Conservation (phyloP, 2,329 filamentous ascomycete species). For the Tricladium varicosporioides region DNA sequence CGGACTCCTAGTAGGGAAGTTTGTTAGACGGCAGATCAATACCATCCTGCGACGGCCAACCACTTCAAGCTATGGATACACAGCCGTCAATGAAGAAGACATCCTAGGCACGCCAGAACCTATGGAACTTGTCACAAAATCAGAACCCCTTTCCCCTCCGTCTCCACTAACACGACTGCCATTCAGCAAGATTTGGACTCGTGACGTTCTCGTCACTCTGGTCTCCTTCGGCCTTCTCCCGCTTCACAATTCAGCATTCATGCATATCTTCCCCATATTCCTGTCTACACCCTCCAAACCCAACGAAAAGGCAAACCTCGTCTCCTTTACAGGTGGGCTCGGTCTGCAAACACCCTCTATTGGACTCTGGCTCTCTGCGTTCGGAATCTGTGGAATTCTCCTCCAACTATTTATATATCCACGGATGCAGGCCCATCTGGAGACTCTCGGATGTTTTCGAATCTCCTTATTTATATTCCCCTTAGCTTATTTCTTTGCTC, state of each 20-base stretch:
- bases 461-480: constrained; percentile 69
- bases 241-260: constrained; percentile 64
- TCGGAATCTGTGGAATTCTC: constrained; percentile 66
- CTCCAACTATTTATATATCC: constrained; percentile 73
- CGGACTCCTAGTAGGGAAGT: constrained; percentile 22
- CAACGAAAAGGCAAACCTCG: constrained; percentile 53
- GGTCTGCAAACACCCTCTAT: constrained; percentile 67
- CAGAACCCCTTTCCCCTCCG: not conserved
- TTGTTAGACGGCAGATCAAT: constrained; percentile 12
- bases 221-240: constrained; percentile 67
- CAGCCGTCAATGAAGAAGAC: constrained; percentile 14
- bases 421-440: constrained; percentile 60
- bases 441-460: constrained; percentile 65
- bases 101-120: not conserved
- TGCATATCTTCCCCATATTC: constrained; percentile 58
- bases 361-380: constrained; percentile 66
- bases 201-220: constrained; percentile 45
- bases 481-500: constrained; percentile 65
- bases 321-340: constrained; percentile 64
- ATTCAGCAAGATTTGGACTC: constrained; percentile 34
- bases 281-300: constrained; percentile 54
- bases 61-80: constrained; percentile 10
- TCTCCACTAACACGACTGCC: constrained; percentile 14
- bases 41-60: constrained; percentile 9
- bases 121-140: not conserved